Evolutionary conservation across 768 basidiomycete species (phyloP).

Genomic region (Russula emetica): DNA sequence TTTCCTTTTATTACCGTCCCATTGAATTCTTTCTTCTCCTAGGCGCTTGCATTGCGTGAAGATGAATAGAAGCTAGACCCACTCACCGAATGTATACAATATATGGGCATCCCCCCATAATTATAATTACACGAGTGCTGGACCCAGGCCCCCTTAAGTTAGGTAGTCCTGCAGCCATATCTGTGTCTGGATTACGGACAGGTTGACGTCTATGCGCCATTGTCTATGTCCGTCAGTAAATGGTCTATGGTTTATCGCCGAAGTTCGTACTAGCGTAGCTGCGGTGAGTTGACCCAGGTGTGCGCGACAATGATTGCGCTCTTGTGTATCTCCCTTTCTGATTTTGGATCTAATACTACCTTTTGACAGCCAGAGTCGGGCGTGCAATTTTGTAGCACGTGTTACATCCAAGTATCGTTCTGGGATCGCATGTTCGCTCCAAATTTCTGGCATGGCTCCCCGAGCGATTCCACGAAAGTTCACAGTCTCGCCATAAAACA

Average conservation of each 20-base stretch:
- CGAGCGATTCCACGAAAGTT: background rate
- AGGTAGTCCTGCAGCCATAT: background rate
- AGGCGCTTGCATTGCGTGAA: background rate
- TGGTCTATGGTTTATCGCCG: background rate
- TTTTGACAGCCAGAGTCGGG: background rate
- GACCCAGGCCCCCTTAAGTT: background rate
- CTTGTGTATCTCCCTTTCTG: background rate
- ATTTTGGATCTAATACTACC: background rate
- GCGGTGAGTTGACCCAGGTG: background rate
- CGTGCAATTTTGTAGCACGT: background rate
- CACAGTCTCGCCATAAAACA: background rate
- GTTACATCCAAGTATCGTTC: background rate
- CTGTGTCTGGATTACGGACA: background rate
- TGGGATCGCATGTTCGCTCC: background rate
- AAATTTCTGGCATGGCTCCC: background rate
- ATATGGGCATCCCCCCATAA: background rate
- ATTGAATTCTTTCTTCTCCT: background rate
- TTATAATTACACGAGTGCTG: background rate
- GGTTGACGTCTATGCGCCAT: background rate
- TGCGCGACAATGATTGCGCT: background rate
- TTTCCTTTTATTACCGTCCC: background rate
- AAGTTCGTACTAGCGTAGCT: background rate
- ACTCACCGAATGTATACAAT: background rate
- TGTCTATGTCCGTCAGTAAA: background rate
- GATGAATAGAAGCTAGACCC: background rate